phyloP scores from a whole-genome alignment of 2,329 filamentous ascomycete species.

The Exophiala dermatitidis region DNA sequence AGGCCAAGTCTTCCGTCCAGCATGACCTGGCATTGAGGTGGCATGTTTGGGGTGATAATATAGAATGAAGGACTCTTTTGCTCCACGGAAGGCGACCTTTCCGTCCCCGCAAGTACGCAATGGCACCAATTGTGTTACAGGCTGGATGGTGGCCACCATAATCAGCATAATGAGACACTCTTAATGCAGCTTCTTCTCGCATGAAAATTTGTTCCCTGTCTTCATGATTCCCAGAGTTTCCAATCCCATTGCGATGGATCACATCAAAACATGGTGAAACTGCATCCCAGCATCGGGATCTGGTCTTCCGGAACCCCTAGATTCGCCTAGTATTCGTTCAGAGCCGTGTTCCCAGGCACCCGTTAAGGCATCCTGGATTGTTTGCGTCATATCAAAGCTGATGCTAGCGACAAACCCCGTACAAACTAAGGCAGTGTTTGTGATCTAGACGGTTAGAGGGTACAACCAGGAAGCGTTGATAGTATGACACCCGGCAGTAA shows the following conservation, averaged over 20 bases:
- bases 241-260: background rate
- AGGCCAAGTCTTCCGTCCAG: background rate
- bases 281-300: conserved; percentile 1
- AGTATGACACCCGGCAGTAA: background rate
- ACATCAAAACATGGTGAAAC: conserved; percentile 12
- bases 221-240: too few species aligned
- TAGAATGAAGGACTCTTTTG: conserved; percentile 12
- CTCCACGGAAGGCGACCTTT: conserved; percentile 16
- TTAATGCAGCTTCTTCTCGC: conserved; percentile 2
- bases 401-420: background rate
- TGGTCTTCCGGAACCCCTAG: conserved; percentile 10
- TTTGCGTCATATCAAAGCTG: background rate
- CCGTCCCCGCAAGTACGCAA: conserved; percentile 17
- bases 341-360: background rate
- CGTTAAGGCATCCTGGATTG: background rate
- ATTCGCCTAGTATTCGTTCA: conserved; percentile 1
- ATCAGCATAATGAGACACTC: conserved; percentile 24
- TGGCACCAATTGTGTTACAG: conserved; percentile 12
- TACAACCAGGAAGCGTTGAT: too few species aligned
- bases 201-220: background rate
- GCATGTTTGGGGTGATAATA: conserved; percentile 13
- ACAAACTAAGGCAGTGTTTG: too few species aligned
- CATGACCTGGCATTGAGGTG: conserved; percentile 3
- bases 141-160: conserved; percentile 17
- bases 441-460: too few species aligned